Base-by-base conservation (phyloP, 805 yeast genomes). In the Metschnikowia continentalis region DNA sequence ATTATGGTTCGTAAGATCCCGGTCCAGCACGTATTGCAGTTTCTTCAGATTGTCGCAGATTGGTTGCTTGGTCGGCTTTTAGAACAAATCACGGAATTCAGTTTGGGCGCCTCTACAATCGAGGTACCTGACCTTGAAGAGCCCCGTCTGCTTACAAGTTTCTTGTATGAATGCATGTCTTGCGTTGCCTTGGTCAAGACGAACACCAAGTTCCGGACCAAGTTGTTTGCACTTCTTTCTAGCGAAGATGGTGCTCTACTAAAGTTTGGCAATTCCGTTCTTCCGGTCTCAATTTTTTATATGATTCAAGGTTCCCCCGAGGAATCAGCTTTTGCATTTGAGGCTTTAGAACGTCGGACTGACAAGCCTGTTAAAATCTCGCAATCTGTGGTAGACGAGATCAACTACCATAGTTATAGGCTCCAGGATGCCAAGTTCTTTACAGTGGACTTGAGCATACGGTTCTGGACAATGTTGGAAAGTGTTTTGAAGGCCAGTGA, bases 401-500 rank as follows among this genome's bases (percentile, higher is more conserved):
- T 77, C 52, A 75, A 72, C 44, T 57, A 67, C 2, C 83, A 84
- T 59, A 68, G 80, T 19, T 72, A 76, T 49, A 66, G 71, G 38
- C 72, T 84, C 43, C 89, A 84, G 61, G 71, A 80, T 55, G 81
- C 82, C 0, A 63, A 68, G 0, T 71, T 65, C 51, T 84, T 77
- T 64, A 70, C 69, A 15, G 77, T 72, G 15, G 63, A 56, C 0
- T 58, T 62, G 1, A 76, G 82, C 35, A 60, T 66, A 20, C 46
- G 50, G 0, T 84, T 83, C 58, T 84, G 88, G 84, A 58, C 67
- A 13, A 70, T 67, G 52, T 51, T 76, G 32, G 47, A 56, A 2
- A 66, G 70, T 0, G 32, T 83, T 0, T 46, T 80, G 19, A 61
- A 65, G n/a, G 55, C 67, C 1, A 42, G 41, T n/a, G 19, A 43